phyloP scores from a whole-genome alignment of 2,329 filamentous ascomycete species.

The Paracoccidioides lutzii region DNA sequence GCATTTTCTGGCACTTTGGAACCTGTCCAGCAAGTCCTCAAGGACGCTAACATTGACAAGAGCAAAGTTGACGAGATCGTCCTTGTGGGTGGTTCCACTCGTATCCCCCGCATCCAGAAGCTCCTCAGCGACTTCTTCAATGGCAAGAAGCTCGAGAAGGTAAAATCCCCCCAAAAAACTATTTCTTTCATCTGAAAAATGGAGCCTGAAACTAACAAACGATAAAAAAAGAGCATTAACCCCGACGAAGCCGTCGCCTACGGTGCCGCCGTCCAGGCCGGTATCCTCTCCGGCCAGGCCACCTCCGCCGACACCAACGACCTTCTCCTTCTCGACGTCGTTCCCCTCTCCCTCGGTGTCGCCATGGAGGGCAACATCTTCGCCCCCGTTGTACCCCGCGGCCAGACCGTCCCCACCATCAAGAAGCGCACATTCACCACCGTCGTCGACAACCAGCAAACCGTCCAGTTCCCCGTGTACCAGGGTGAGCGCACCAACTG shows the following conservation, averaged over 20 bases:
- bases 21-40: constrained; percentile 90
- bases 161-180: constrained; percentile 11
- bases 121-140: constrained; percentile 98
- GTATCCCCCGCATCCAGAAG: constrained; percentile 99
- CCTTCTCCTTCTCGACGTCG: constrained; percentile 89
- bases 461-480: constrained; percentile 82
- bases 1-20: constrained; percentile 87
- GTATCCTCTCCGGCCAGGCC: constrained; percentile 97
- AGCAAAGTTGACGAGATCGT: constrained; percentile 93
- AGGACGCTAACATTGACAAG: constrained; percentile 84
- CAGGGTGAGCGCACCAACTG: constrained; percentile 98
- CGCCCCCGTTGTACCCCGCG: constrained; percentile 76
- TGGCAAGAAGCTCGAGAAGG: constrained; percentile 99
- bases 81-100: constrained; percentile 95
- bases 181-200: background rate
- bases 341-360: constrained; percentile 92
- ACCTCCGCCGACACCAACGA: constrained; percentile 89
- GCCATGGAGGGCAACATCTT: constrained; percentile 99
- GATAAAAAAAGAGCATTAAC: constrained; percentile 62
- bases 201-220: constrained; percentile 1
- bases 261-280: constrained; percentile 95
- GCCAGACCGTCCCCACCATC: constrained; percentile 61
- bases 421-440: constrained; percentile 90
- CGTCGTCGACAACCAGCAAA: constrained; percentile 51
- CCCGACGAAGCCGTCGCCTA: constrained; percentile 98